Evolutionary conservation across 2,329 filamentous ascomycete species (phyloP), one percentile per base, ranked within the genome.

Genomic region (Trichophyton mentagrophytes): DNA sequence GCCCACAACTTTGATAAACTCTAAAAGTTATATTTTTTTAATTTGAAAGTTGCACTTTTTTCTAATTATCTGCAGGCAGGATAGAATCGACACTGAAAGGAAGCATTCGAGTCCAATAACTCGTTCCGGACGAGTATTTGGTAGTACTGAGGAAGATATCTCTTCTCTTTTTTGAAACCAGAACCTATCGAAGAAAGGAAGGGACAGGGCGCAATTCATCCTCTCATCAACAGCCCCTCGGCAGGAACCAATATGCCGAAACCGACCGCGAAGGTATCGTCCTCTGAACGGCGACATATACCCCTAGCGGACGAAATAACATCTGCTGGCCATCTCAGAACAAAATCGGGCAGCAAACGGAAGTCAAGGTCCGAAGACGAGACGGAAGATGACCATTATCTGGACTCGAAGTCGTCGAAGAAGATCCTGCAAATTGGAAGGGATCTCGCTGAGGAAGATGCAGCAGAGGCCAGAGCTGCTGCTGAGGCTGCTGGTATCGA

Each of bases 391-490:
- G 84, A 88, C 63, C 78, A 81, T 65, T 97, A 87, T 69, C 84
- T 99, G 63, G 91, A 96, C 73, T 85, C 90, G 62, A 91, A 89
- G 72, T 85, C 91, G 17, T 96, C 92, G 61, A 83, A 86, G 67
- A 90, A 89, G 69, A 99, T 99, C 71, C 72, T 99, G 63, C 84
- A 88, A 66, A 89, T 97, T 68, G 92, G 92, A 60, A 88, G 91
- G 68, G 89, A 96, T 70, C 79, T 99, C 13, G 86, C 85, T 13
- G 89, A 93, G 47, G 92, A 97, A 72, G 89, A 92, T 60, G 81
- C 81, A 61, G 78, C 79, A 38, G 79, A 83, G 66, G 69, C 69
- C 40, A 69, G 66, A 36, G 68, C 69, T 20, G 59, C 61, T 2
- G 58, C 62, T n/a, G 74, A 71, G 57, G 67, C 72, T 62, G 68